Percentiles rank a stretch among this genome's conserved stretches.
These are phyloP conservation scores for Trametes sp. DNA, from an alignment of 1,284 basidiomycete species.

Conservation along the genomic window DNA sequence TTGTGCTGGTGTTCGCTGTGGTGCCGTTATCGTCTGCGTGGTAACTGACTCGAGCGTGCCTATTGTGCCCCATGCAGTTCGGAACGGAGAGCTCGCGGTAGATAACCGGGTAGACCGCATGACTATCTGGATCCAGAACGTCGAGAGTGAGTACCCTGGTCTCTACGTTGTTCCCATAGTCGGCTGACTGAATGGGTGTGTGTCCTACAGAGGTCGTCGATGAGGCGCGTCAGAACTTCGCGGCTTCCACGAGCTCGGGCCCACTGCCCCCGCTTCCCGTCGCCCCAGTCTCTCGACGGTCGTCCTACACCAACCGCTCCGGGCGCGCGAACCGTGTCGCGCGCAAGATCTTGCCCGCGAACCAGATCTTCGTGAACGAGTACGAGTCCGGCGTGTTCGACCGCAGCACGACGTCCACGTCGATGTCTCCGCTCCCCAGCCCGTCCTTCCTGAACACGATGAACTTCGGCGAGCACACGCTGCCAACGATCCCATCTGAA, in stretches of 20 bases:
- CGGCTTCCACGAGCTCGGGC: slow-evolving; percentile 52
- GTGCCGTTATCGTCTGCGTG: not conserved
- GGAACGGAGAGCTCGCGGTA: slow-evolving; percentile 56
- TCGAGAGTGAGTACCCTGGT: slow-evolving; percentile 78
- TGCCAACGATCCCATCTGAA: slow-evolving; percentile 42
- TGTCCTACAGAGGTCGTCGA: slow-evolving; percentile 74
- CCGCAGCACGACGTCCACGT: slow-evolving; percentile 34
- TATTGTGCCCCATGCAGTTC: slow-evolving; percentile 56
- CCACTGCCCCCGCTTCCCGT: slow-evolving; percentile 68
- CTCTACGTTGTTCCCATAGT: no score
- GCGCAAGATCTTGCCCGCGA: slow-evolving; percentile 68
- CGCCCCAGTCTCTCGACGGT: slow-evolving; percentile 59
- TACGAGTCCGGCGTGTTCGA: slow-evolving; percentile 47
- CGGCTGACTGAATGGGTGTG: no score
- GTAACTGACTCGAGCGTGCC: slow-evolving; percentile 58
- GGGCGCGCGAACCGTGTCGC: slow-evolving; percentile 60
- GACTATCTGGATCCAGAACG: slow-evolving; percentile 78
- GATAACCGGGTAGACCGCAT: slow-evolving; percentile 71
- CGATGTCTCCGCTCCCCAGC: slow-evolving; percentile 31
- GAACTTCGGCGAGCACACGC: slow-evolving; percentile 31
- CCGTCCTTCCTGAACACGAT: slow-evolving; percentile 27
- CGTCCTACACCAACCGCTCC: slow-evolving; percentile 46
- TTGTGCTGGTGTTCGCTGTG: not conserved
- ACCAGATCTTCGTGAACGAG: slow-evolving; percentile 69
- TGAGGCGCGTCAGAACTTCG: slow-evolving; percentile 76